These are phyloP conservation scores for Jatropha podagrica DNA, from an alignment of 441 rosid species.

Conservation along the genomic window DNA sequence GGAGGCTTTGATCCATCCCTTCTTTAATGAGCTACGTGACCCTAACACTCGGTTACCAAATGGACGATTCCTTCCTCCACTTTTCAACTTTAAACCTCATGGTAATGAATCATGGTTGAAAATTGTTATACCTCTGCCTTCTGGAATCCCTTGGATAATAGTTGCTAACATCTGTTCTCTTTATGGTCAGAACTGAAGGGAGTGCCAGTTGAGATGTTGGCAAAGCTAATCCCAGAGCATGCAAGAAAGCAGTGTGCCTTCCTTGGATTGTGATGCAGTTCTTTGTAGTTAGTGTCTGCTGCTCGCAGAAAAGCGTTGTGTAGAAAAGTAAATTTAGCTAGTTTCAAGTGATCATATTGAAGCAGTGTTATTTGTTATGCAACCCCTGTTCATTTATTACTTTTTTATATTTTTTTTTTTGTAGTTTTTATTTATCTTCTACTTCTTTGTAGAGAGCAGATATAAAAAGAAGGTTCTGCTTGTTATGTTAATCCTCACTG, in stretches of 20 bases:
- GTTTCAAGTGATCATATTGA: slow-evolving; percentile 29
- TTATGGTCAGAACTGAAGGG: slow-evolving; percentile 72
- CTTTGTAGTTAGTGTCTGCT: slow-evolving; percentile 31
- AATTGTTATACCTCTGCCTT: neutral
- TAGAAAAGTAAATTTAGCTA: slow-evolving; percentile 36
- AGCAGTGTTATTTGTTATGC: slow-evolving; percentile 23
- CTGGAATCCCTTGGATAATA: neutral
- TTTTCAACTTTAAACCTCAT: slow-evolving; percentile 79
- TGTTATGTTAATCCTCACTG: slow-evolving; percentile 23
- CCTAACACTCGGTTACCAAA: slow-evolving; percentile 71
- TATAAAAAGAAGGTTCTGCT: slow-evolving; percentile 23
- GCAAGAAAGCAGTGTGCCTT: slow-evolving; percentile 82
- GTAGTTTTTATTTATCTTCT: slow-evolving; percentile 17
- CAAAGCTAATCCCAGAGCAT: slow-evolving; percentile 83
- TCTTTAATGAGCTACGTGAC: slow-evolving; percentile 90
- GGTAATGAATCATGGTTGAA: slow-evolving; percentile 38
- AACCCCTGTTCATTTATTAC: slow-evolving; percentile 39
- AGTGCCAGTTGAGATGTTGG: slow-evolving; percentile 59
- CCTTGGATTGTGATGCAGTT: slow-evolving; percentile 52
- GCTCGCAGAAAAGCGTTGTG: slow-evolving; percentile 42
- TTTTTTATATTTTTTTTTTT: slow-evolving; percentile 18
- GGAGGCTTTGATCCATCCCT: slow-evolving; percentile 83
- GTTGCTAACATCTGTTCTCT: slow-evolving; percentile 2
- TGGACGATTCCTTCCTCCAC: slow-evolving; percentile 88
- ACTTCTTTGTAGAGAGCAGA: slow-evolving; percentile 31